Evolutionary conservation across 352 stramenopile species (phyloP).

Genomic region (Phytopythium ostracodes): DNA sequence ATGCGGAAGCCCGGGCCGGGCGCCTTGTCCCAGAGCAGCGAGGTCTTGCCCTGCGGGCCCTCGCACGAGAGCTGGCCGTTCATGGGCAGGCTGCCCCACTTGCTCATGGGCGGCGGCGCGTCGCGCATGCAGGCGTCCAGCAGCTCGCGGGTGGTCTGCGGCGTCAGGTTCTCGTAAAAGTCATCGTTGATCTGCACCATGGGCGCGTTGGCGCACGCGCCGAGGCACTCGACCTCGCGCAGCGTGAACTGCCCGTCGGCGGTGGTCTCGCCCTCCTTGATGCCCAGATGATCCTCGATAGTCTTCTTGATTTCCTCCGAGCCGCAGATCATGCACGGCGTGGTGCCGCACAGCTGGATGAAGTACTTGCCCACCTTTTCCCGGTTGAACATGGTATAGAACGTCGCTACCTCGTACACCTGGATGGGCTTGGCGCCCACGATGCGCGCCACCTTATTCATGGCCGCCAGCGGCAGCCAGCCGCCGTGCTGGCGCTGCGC

Average conservation of each 20-base stretch:
- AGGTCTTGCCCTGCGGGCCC: conserved; percentile 95
- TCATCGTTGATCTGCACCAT: conserved; percentile 99
- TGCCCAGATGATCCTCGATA: conserved; percentile 96
- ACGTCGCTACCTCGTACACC: conserved; percentile 99
- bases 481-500: conserved; percentile 95
- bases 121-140: conserved; percentile 96
- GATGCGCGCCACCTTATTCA: conserved; percentile 99
- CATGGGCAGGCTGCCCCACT: conserved; percentile 98
- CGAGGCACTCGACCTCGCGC: conserved; percentile 98
- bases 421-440: conserved; percentile 94
- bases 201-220: conserved; percentile 98
- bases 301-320: conserved; percentile 99
- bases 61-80: conserved; percentile 99
- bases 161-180: conserved; percentile 98
- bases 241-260: conserved; percentile 90
- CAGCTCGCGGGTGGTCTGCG: conserved; percentile 95
- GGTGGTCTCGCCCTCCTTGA: conserved; percentile 94
- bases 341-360: conserved; percentile 98
- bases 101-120: conserved; percentile 92
- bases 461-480: conserved; percentile 97
- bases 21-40: conserved; percentile 84
- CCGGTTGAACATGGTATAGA: conserved; percentile 99
- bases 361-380: conserved; percentile 95
- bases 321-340: conserved; percentile 99
- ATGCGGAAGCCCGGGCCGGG: conserved; percentile 88